Percentiles rank a stretch among this genome's conserved stretches.
Evolutionary conservation across 2,329 filamentous ascomycete species (phyloP).

Genomic region (Colletotrichum lentis): DNA sequence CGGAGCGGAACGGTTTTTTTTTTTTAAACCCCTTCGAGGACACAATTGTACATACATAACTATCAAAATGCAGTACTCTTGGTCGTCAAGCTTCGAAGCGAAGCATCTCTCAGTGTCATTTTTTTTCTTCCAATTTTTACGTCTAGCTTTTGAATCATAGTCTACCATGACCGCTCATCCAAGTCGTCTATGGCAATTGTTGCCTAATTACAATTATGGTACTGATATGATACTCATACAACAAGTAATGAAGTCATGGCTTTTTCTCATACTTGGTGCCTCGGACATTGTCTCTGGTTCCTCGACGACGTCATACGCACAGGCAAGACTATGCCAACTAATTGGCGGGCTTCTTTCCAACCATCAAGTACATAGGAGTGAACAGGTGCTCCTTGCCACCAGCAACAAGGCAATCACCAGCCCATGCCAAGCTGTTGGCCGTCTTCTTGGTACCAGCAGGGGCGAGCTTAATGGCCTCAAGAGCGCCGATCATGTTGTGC

Average conservation of each 20-base stretch:
- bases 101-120: background rate
- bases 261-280: background rate
- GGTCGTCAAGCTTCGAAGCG: background rate
- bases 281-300: background rate
- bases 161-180: background rate
- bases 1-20: background rate
- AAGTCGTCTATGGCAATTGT: slow-evolving; percentile 1
- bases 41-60: too few species aligned
- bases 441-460: slow-evolving; percentile 91
- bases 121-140: too few species aligned
- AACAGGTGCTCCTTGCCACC: slow-evolving; percentile 92
- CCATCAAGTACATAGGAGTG: slow-evolving; percentile 98
- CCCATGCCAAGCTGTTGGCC: slow-evolving; percentile 84
- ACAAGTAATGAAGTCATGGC: slow-evolving; percentile 11
- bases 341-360: slow-evolving; percentile 78
- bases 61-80: background rate
- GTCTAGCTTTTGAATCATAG: background rate
- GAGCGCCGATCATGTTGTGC: slow-evolving; percentile 77
- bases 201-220: slow-evolving; percentile 36
- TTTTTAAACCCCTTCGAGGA: too few species aligned
- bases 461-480: slow-evolving; percentile 79
- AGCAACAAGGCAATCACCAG: slow-evolving; percentile 84
- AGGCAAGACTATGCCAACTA: slow-evolving; percentile 19
- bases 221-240: slow-evolving; percentile 21
- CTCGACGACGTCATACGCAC: slow-evolving; percentile 38